phyloP scores from a whole-genome alignment of 2,329 filamentous ascomycete genomes.

The Colletotrichum salicis region DNA sequence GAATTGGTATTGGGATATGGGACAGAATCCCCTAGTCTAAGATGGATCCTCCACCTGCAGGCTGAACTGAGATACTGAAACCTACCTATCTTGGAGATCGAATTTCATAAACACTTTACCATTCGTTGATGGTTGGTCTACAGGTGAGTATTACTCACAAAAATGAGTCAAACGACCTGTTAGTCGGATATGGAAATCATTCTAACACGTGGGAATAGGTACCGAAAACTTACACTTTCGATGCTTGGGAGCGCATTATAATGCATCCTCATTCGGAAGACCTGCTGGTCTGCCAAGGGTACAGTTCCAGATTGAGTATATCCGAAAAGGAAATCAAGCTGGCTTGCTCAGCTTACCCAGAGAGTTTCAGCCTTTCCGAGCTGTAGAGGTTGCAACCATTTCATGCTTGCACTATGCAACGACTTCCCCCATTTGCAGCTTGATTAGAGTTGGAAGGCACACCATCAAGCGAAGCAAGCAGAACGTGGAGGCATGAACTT shows the following conservation, averaged over 20 bases:
- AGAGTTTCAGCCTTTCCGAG: background rate
- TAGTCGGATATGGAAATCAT: background rate
- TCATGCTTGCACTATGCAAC: background rate
- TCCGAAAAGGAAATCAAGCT: background rate
- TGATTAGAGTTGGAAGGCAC: conserved; percentile 21
- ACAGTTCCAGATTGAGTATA: conserved; percentile 6
- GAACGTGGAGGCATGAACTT: background rate
- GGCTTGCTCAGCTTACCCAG: background rate
- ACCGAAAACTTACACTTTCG: background rate
- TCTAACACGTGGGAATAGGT: background rate
- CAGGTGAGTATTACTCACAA: background rate
- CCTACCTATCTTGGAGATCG: background rate
- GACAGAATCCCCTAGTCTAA: background rate
- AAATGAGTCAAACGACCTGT: background rate
- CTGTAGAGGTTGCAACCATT: background rate
- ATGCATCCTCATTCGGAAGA: background rate
- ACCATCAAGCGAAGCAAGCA: conserved; percentile 1
- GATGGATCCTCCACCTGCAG: background rate
- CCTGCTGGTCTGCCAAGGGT: conserved; percentile 9
- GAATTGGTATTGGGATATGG: too few species aligned
- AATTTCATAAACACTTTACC: background rate
- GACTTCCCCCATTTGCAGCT: background rate
- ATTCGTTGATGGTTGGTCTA: background rate
- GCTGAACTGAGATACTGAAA: background rate
- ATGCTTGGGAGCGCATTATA: background rate